Evolutionary conservation across 176 grass and related monocot species (phyloP).

Genomic region (Cenchrus fungigraminus): DNA sequence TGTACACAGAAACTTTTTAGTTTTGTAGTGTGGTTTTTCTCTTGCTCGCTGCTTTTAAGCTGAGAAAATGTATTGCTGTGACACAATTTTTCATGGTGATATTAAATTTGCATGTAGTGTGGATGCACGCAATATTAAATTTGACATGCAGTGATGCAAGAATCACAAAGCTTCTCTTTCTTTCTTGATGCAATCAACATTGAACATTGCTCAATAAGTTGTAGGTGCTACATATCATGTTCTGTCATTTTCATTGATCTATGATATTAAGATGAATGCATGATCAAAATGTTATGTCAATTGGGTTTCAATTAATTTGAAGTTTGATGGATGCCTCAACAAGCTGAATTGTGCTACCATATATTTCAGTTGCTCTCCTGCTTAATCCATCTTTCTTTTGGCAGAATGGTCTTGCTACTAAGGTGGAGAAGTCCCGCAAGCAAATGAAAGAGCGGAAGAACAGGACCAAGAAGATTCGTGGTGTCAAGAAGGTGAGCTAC

Average conservation of each 20-base stretch:
- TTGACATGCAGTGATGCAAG: no score
- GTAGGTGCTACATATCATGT: background rate
- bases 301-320: background rate
- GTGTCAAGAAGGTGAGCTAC: slow-evolving; percentile 75
- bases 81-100: background rate
- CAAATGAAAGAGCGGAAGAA: slow-evolving; percentile 88
- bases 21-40: background rate
- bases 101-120: background rate
- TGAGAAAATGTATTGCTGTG: background rate
- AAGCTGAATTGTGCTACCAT: background rate
- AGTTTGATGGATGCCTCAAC: background rate
- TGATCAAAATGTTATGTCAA: background rate
- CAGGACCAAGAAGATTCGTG: slow-evolving; percentile 73
- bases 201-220: background rate
- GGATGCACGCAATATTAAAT: no score
- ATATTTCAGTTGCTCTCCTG: background rate
- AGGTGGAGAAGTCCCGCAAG: slow-evolving; percentile 78
- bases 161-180: background rate
- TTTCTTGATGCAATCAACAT: background rate
- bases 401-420: slow-evolving; percentile 78
- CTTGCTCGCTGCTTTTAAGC: background rate
- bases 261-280: background rate
- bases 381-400: slow-evolving; percentile 18
- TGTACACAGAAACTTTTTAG: background rate
- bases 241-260: background rate